Conservation (phyloP, 768 basidiomycete genomes). For the Pilatotrama ljubarskyi region DNA sequence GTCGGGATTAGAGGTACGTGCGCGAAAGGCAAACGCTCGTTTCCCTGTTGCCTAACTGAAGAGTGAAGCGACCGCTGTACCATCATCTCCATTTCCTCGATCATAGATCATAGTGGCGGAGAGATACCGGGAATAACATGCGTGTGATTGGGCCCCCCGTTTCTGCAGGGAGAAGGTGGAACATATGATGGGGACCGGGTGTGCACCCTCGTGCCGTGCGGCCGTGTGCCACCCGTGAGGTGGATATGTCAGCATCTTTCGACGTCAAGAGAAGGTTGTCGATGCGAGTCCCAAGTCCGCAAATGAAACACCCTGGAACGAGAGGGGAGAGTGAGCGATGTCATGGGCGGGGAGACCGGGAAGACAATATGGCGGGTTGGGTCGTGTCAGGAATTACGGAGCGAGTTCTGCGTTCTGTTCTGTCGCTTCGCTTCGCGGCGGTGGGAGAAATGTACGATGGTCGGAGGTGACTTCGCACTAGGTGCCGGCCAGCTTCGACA, state of each 20-base stretch:
- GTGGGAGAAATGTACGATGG: background rate
- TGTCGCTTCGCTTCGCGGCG: background rate
- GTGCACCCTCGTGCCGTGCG: background rate
- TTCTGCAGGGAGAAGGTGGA: too few species aligned
- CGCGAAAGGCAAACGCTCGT: too few species aligned
- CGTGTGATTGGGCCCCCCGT: too few species aligned
- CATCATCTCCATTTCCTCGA: too few species aligned
- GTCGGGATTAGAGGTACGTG: background rate
- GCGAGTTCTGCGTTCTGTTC: background rate
- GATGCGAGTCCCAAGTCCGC: background rate
- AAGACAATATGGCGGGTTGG: background rate
- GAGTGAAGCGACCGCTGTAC: too few species aligned
- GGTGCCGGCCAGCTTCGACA: background rate
- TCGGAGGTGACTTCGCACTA: background rate
- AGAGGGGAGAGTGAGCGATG: background rate
- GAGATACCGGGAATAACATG: too few species aligned
- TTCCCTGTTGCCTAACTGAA: too few species aligned
- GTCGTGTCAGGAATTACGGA: background rate
- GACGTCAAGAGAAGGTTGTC: background rate
- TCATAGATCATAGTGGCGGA: too few species aligned
- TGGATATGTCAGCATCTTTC: background rate
- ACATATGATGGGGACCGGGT: too few species aligned
- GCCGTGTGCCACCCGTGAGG: background rate
- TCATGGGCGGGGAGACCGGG: background rate
- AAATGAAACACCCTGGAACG: background rate